A percentile compares a stretch with the other conserved stretches of the same genome.
phyloP scores from a whole-genome alignment of 805 yeast species.

The Ogataea thermomethanolica region DNA sequence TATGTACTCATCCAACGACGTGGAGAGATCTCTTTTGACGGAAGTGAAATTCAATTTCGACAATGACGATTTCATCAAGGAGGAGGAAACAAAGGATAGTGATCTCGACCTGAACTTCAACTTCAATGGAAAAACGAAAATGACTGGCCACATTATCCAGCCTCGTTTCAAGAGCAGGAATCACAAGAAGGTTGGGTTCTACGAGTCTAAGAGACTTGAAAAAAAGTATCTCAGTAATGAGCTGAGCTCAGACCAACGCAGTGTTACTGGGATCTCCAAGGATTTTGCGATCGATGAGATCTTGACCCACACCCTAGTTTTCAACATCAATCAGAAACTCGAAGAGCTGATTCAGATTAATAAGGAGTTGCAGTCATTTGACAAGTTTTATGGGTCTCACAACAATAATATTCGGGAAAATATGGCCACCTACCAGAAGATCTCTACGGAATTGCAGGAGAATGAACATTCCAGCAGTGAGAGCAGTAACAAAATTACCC shows the following conservation, averaged over 20 bases:
- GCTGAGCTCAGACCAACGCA: slow-evolving; percentile 36
- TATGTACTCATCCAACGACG: slow-evolving; percentile 65
- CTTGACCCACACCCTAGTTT: slow-evolving; percentile 61
- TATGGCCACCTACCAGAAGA: slow-evolving; percentile 41
- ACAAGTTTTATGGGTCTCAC: slow-evolving; percentile 37
- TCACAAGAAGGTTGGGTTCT: slow-evolving; percentile 37
- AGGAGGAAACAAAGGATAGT: slow-evolving; percentile 24
- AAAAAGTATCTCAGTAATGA: slow-evolving; percentile 72
- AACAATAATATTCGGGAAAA: slow-evolving; percentile 43
- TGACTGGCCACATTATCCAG: slow-evolving; percentile 33
- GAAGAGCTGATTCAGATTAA: slow-evolving; percentile 40
- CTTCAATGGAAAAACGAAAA: slow-evolving; percentile 24
- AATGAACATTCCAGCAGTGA: slow-evolving; percentile 33
- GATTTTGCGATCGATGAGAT: slow-evolving; percentile 30
- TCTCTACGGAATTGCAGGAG: slow-evolving; percentile 45
- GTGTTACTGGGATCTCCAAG: slow-evolving; percentile 35
- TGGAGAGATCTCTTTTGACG: slow-evolving; percentile 70
- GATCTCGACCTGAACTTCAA: slow-evolving; percentile 21
- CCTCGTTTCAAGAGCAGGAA: slow-evolving; percentile 25
- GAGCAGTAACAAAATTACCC: slow-evolving; percentile 23
- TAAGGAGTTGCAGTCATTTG: slow-evolving; percentile 46
- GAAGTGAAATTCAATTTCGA: slow-evolving; percentile 68
- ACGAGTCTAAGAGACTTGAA: slow-evolving; percentile 58
- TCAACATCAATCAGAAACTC: slow-evolving; percentile 49
- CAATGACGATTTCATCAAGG: slow-evolving; percentile 41